Conservation (phyloP, 108 stramenopile genomes). For the Cyclotella sp. region DNA sequence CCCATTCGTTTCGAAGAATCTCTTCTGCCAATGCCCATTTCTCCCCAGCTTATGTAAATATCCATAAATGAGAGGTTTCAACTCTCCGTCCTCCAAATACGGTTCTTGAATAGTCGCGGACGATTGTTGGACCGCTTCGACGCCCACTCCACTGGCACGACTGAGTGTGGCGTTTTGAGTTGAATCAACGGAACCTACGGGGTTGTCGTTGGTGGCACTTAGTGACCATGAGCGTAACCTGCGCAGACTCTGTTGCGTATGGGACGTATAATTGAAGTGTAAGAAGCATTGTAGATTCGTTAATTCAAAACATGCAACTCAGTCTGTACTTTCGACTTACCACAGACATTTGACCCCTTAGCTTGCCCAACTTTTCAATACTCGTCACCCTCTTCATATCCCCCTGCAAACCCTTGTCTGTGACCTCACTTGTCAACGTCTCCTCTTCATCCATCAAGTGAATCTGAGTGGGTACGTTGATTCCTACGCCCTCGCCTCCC, state of each 20-base stretch:
- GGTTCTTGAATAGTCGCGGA: conserved; percentile 28
- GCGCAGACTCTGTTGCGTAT: conserved; percentile 23
- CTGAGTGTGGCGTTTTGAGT: conserved; percentile 33
- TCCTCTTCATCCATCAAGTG: conserved; percentile 37
- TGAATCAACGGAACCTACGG: conserved; percentile 40
- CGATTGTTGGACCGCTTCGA: conserved; percentile 1
- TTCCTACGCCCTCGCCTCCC: background rate
- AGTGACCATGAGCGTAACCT: conserved; percentile 50
- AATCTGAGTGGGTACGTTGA: conserved; percentile 33
- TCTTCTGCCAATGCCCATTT: conserved; percentile 97
- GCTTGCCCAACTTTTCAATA: conserved; percentile 44
- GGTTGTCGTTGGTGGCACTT: conserved; percentile 19
- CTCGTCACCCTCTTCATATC: conserved; percentile 36
- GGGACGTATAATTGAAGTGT: background rate
- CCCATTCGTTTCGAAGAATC: conserved; percentile 97
- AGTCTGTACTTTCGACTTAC: conserved; percentile 10
- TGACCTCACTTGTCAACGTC: conserved; percentile 23
- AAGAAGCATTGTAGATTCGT: background rate
- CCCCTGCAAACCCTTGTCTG: background rate
- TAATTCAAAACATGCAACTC: background rate
- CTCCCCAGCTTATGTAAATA: conserved; percentile 95
- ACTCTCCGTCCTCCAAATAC: conserved; percentile 33
- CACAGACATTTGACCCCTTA: conserved; percentile 22
- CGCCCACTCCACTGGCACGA: background rate
- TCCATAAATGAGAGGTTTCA: conserved; percentile 77